Evolutionary conservation across 2,329 filamentous ascomycete genomes (phyloP), one percentile per base, ranked within the genome.

Genomic region (Lanzia echinophila): DNA sequence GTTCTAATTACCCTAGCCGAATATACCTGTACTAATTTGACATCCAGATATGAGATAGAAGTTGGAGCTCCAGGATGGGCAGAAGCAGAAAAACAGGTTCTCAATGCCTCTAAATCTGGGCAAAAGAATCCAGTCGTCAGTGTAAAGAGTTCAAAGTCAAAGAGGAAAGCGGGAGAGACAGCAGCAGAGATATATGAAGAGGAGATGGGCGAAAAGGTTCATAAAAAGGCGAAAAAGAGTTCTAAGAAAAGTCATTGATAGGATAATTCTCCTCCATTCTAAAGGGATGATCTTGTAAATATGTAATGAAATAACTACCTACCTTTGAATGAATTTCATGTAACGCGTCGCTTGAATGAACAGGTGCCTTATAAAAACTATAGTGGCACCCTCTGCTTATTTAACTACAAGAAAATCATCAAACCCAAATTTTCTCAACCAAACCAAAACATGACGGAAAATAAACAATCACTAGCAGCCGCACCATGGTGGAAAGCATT

Each of bases 61-160:
- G 81, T 75, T 42, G 77, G 81, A 33, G 76, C 76, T 0, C 77
- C 79, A 0, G 82, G 75, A 2, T 87, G 84, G 84, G 73, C 79
- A 47, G 82, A 83, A 8, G 84, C 84, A 0, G 91, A 96, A 71
- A 86, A 87, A 67, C 85, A 90, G 65, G 83, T 96, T 32, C 71
- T 76, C 19, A 77, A 69, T 53, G 79, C 79, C 2, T 64, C 74
- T 39, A 79, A 79, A 69, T 76, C 72, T 24, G 80, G 80, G 10
- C 76, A 79, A 48, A 73, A 75, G 46, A 81, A 77, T 64, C 76
- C 77, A 15, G 86, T 84, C 0, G 89, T 96, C 28, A 91, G 87
- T 67, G 82, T 97, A 53, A 94, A 91, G 76, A 82, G 83, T n/a
- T 75, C 75, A 55, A 89, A 90, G 71, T 64, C 71, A 59, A 92